Percentiles rank a stretch among this genome's conserved stretches.
Evolutionary conservation across 2,329 filamentous ascomycete genomes (phyloP).

Genomic region (Emmonsiellopsis sp.): DNA sequence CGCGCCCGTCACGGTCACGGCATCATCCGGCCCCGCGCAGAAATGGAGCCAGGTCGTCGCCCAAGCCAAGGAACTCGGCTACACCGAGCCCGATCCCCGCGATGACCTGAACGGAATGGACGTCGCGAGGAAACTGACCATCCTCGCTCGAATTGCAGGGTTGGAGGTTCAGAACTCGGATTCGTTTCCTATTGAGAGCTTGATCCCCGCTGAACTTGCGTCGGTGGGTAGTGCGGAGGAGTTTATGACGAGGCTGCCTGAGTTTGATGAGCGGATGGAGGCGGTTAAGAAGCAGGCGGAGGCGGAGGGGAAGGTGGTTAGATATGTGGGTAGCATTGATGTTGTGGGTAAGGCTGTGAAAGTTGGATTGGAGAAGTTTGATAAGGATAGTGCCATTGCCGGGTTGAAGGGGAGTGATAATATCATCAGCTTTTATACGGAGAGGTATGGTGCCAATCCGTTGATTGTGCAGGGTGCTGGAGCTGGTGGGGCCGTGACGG

Average conservation of each 20-base stretch:
- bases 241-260: constrained; percentile 70
- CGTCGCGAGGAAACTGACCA: constrained; percentile 92
- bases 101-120: constrained; percentile 83
- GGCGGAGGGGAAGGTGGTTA: constrained; percentile 79
- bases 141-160: constrained; percentile 78
- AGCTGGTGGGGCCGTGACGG: constrained; percentile 89
- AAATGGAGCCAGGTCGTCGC: constrained; percentile 87
- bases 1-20: constrained; percentile 66
- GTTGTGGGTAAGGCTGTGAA: constrained; percentile 72
- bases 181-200: constrained; percentile 83
- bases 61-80: constrained; percentile 86
- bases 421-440: constrained; percentile 97
- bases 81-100: constrained; percentile 79
- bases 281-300: constrained; percentile 75
- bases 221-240: constrained; percentile 67
- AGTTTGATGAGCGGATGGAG: constrained; percentile 87
- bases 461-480: constrained; percentile 92
- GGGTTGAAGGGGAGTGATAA: constrained; percentile 95
- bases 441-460: constrained; percentile 83
- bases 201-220: constrained; percentile 84
- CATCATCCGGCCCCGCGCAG: constrained; percentile 45
- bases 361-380: constrained; percentile 85
- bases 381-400: constrained; percentile 82
- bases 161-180: constrained; percentile 74
- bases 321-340: constrained; percentile 91